phyloP scores from a whole-genome alignment of 75 land plant genomes.

The Picea sitchensis region DNA sequence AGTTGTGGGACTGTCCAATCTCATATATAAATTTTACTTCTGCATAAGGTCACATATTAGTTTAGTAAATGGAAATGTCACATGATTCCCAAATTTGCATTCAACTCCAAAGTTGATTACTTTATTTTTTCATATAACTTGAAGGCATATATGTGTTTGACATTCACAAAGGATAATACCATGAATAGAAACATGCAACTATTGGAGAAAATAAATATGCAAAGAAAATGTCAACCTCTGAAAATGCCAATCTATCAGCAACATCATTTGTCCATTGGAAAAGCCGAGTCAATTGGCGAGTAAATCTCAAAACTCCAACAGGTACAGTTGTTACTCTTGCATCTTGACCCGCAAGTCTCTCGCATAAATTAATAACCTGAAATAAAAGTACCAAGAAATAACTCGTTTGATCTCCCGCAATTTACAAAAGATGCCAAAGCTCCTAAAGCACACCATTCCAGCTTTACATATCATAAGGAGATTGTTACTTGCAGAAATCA shows the following conservation, averaged over 20 bases:
- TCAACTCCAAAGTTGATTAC: background rate
- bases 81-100: no score
- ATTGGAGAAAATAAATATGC: background rate
- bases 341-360: slow-evolving; percentile 98
- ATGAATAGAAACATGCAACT: slow-evolving; percentile 2
- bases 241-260: slow-evolving; percentile 96
- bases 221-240: slow-evolving; percentile 60
- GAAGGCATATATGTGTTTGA: background rate
- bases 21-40: background rate
- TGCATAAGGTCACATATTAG: background rate
- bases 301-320: slow-evolving; percentile 78
- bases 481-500: background rate
- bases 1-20: background rate
- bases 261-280: slow-evolving; percentile 99
- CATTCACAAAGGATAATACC: background rate
- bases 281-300: slow-evolving; percentile 69
- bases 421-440: background rate
- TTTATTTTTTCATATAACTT: background rate
- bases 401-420: background rate
- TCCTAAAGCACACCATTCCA: background rate
- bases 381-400: background rate
- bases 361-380: slow-evolving; percentile 94
- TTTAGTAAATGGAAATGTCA: background rate
- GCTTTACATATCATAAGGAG: background rate
- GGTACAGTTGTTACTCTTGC: slow-evolving; percentile 99